Base-by-base conservation (phyloP, 2,329 filamentous ascomycete genomes). In the Botryotinia convoluta region DNA sequence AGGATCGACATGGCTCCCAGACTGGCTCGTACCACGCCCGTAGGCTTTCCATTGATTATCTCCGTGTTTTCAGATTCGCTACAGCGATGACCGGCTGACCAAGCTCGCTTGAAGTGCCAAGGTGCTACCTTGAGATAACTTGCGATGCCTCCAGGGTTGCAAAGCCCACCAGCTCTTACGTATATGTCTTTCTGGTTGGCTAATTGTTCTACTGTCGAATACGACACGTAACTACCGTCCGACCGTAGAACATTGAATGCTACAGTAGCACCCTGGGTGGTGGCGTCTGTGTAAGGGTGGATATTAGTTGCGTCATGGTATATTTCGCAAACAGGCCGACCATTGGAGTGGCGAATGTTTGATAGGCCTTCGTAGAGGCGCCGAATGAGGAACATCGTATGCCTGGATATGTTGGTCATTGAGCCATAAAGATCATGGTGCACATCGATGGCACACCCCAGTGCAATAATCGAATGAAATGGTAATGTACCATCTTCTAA, bases 401-500 rank as follows among this genome's bases (percentile, higher is more conserved):
- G 95, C 1, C 84, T 84, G 5, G 92, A 90, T 37, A 97, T 85
- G 37, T 85, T 85, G 1, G 84, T 81, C 87, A 97, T 93, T 0
- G 89, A 89, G 2, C 89, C 89, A 79, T 92, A 98, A 0, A 98
- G 83, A 39, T 85, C 84, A 59, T 82, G 76, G 79, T 98, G 93
- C 0, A 90, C 86, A 32, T 89, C 84, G 76, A 98, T 86, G 0
- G 95, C 95, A 18, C 88, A 85, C 74, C 92, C 91, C 12, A 97
- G 84, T 3, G 95, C 95, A 73, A 97, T 86, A 75, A 98, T 97
- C 80, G 84, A 97, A 82, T 98, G 95, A 72, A 98, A 91, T 0
- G 95, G 94, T 7, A 97, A 82, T 0, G 95, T 98, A 1, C 95
- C 95, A 80, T 98, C 95, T 81, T 98, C 95, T 1, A 98, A 84